Base-by-base conservation (phyloP, 1,284 basidiomycete species). In the Marasmius fiardii region DNA sequence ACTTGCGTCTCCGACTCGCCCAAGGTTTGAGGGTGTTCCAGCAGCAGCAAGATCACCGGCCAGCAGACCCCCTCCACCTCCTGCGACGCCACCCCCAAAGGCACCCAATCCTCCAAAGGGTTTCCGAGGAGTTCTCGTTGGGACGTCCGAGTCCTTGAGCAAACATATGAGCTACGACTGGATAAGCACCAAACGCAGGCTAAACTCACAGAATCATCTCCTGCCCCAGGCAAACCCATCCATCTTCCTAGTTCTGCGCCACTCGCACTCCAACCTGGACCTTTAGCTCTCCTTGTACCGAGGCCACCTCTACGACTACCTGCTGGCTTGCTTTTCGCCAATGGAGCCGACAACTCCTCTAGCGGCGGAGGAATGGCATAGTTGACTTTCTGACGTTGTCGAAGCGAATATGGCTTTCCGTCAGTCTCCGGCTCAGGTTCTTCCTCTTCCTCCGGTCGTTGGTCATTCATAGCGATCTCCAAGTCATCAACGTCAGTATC, bases 1-100 rank as follows among this genome's bases (percentile, higher is more conserved):
- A 83, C 89, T 83, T 55, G 90, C 79, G 63, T 89, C 90, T 2
- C 85, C 85, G 39, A 95, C 82, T 68, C 92, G 93, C 51, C 90
- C 92, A 21, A 93, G 74, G 63, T 92, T 92, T 4, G 85, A 90
- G 4, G 88, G 89, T 1, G 85, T 88, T 8, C 89, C 87, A 43
- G 81, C 83, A 52, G 78, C 81, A 31, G 83, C 82, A 16, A 86
- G 71, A 64, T 89, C 88, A 3, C 77, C 76, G 1, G 81, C 74
- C 24, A 88, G 61, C 67, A 86, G 72, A 16, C 82, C 80, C 37
- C 78, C 77, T 0, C 77, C 77, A 16, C 74, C 72, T 4, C 71
- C 76, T 31, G 76, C 77, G 33, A 80, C 76, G 28, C 78, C 76
- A 8, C 78, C 79, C 44, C 82, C 83, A 64, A 85, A 78, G 16